Base-by-base conservation (phyloP, 805 yeast genomes). In the Wickerhamiella brachini region DNA sequence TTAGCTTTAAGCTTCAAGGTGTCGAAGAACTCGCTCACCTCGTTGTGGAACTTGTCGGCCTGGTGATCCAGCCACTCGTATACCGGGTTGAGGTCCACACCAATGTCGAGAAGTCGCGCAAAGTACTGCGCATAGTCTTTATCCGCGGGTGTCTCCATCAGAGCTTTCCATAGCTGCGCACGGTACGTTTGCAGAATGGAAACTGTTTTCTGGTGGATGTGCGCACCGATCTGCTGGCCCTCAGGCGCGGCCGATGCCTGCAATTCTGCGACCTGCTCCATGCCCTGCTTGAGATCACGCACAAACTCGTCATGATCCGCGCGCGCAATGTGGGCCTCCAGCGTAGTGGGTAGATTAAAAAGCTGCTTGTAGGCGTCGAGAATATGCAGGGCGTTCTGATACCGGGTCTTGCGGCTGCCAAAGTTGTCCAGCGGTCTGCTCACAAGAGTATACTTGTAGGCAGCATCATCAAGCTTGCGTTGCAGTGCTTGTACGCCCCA, bases 61-160 rank as follows among this genome's bases (percentile, higher is more conserved):
- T 75, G 81, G 18, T 74, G 65, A 43, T 73, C 68, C 26, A 83
- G 72, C 79, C 87, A 83, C 49, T 74, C 78, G 21, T 72, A 62
- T 5, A 83, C 76, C 5, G 90, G 90, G 60, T 79, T 81, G 51
- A 77, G 80, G 45, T 70, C 73, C 2, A 76, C 73, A n/a, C 80
- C 83, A 34, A 84, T 66, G 54, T 82, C 85, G 45, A 80, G 63
- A 34, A 83, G 67, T 56, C 75, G 76, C n/a, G 74, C 70, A 22
- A 82, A 74, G 29, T 62, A 49, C 29, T 59, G 63, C 21, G 66
- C 57, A 53, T 67, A 68, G 46, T 65, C 58, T 20, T 62, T 65
- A 21, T 68, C 67, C 1, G 66, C 59, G 5, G 61, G 51, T 1
- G 71, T 51, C 7, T 54, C 48, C 24, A 61, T 56, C 45, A 83